These are phyloP conservation scores for Coprinellus micaceus DNA, from an alignment of 768 basidiomycete genomes.

Conservation along the genomic window DNA sequence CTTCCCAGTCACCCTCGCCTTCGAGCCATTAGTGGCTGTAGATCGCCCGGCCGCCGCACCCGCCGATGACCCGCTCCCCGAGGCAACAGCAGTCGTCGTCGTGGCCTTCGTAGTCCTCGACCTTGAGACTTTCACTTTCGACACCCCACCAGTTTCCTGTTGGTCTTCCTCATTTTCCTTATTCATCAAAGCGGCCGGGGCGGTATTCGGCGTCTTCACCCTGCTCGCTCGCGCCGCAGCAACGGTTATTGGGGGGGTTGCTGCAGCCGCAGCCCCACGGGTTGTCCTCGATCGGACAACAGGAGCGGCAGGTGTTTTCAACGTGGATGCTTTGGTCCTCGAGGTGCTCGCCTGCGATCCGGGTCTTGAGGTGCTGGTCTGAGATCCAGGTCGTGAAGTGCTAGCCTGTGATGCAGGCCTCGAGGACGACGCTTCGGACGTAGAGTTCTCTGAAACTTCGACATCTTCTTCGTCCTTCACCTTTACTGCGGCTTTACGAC, in stretches of 20 bases:
- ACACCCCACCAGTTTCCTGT: slow-evolving; percentile 26
- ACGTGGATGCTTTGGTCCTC: not conserved
- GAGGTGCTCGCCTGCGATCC: not conserved
- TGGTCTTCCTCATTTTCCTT: slow-evolving; percentile 37
- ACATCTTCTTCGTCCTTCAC: not conserved
- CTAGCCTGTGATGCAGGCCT: not conserved
- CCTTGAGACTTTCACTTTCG: slow-evolving; percentile 35
- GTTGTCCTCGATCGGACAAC: not conserved
- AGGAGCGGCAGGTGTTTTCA: not conserved
- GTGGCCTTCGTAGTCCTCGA: slow-evolving; percentile 12
- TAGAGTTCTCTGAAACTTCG: not conserved
- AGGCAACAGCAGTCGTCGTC: not conserved
- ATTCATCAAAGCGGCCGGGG: slow-evolving; percentile 31
- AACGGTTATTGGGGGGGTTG: slow-evolving; percentile 13
- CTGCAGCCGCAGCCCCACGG: slow-evolving; percentile 1
- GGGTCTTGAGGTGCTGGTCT: no score
- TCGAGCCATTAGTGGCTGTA: slow-evolving; percentile 13
- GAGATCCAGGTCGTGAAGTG: no score
- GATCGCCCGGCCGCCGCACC: slow-evolving; percentile 17
- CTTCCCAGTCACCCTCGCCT: slow-evolving; percentile 12
- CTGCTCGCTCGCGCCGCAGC: slow-evolving; percentile 18
- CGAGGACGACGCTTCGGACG: no score
- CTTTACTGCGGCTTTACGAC: not conserved
- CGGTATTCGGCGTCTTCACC: slow-evolving; percentile 34
- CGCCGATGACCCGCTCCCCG: not conserved